Evolutionary conservation across 2,329 filamentous ascomycete genomes (phyloP).

Genomic region (Botrytis medusae): DNA sequence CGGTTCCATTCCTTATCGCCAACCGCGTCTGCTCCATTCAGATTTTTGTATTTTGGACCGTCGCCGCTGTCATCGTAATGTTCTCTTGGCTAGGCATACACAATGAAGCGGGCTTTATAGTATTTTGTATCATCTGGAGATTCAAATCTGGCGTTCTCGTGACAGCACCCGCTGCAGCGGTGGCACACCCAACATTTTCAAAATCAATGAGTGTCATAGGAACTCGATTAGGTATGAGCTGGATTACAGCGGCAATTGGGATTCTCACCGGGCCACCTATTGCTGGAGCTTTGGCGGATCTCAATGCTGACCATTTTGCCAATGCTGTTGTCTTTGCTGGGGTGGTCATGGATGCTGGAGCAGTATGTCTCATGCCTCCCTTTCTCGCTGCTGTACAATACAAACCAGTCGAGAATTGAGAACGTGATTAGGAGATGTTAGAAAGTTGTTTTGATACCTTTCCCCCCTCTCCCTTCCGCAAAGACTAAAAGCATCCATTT

Average conservation of each 20-base stretch:
- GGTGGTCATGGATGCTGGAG: conserved; percentile 5
- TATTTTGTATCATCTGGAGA: conserved; percentile 75
- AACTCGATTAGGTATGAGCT: conserved; percentile 24
- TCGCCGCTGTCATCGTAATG: conserved; percentile 28
- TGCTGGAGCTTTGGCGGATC: conserved; percentile 20
- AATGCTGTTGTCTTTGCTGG: conserved; percentile 15
- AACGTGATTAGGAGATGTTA: not conserved
- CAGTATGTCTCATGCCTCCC: not conserved
- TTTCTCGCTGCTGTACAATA: not conserved
- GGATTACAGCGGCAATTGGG: conserved; percentile 15
- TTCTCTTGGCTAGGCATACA: conserved; percentile 48
- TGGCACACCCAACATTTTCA: conserved; percentile 16
- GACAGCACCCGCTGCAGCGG: conserved; percentile 4
- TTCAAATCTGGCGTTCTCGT: conserved; percentile 63
- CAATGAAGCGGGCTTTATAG: conserved; percentile 60
- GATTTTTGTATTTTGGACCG: conserved; percentile 24
- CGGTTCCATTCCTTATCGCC: conserved; percentile 48
- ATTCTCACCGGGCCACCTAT: conserved; percentile 25
- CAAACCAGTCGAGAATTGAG: not conserved
- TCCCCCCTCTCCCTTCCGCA: not conserved
- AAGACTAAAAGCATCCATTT: not conserved
- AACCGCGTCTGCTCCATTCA: conserved; percentile 52
- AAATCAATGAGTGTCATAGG: conserved; percentile 20
- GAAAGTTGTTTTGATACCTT: not conserved
- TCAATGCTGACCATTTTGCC: not conserved